Conservation (phyloP, 2,329 filamentous ascomycete genomes). For the Lasiodiplodia sp. region DNA sequence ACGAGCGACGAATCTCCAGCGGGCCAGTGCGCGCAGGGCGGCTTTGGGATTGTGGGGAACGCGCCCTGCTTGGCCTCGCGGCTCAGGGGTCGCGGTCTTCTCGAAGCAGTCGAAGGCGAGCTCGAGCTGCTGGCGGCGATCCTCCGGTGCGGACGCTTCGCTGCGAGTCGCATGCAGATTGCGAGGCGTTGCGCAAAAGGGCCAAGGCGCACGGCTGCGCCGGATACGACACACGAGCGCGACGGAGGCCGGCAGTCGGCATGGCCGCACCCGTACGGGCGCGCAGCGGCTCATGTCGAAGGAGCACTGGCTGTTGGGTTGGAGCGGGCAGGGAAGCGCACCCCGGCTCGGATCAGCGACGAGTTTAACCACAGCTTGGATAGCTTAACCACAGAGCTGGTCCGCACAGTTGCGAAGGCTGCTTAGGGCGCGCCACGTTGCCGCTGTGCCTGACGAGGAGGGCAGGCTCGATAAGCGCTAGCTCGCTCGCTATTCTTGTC, state of each 20-base stretch:
- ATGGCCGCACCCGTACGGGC: not conserved
- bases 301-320: conserved; percentile 4
- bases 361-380: not conserved
- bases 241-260: conserved; percentile 19
- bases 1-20: not conserved
- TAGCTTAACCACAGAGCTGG: conserved; percentile 23
- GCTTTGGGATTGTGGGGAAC: conserved; percentile 22
- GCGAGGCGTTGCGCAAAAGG: conserved; percentile 19
- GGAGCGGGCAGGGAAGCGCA: not conserved
- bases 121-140: conserved; percentile 12
- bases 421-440: conserved; percentile 28
- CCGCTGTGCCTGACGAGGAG: conserved; percentile 26
- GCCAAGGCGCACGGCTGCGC: conserved; percentile 20
- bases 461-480: conserved; percentile 20
- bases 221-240: conserved; percentile 23
- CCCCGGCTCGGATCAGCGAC: conserved; percentile 15
- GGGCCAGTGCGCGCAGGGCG: conserved; percentile 12
- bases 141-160: conserved; percentile 12
- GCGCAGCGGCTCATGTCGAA: not conserved
- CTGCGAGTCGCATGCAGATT: conserved; percentile 24
- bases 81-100: conserved; percentile 24
- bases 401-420: conserved; percentile 13
- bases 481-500: conserved; percentile 27
- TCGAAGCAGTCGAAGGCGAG: conserved; percentile 24
- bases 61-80: conserved; percentile 19